Base-by-base conservation (phyloP, 2,329 filamentous ascomycete genomes). In the Parastagonospora nodorum region DNA sequence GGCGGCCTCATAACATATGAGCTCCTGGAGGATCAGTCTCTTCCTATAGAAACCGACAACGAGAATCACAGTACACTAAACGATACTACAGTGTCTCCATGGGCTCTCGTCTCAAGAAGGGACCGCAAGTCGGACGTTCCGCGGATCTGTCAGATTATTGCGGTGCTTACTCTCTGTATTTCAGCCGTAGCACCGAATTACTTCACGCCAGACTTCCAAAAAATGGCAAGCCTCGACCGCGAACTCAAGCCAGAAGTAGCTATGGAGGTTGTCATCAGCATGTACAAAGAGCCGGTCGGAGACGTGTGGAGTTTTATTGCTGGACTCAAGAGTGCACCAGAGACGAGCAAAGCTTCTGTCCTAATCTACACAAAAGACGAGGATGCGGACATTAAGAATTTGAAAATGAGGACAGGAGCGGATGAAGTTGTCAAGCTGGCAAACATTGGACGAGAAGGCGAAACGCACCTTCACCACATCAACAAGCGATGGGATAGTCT, bases 401-500 rank as follows among this genome's bases (percentile, higher is more conserved):
- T 73, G 27, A 54, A 61, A 29, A 28, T 52, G 16, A 44, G 43
- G 19, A 67, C 69, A 9, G 53, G 54, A 6, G 68, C 69, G n/a
- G 49, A 58, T 30, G 45, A 61, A 5, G 63, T 74, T 9, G 60
- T 58, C 10, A 46, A 53, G 8, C 50, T 69, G 2, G 63, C 62
- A 5, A 81, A 81, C 45, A 52, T 72, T 29, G 79, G 79, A 16
- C 71, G 78, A 31, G 75, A 79, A 57, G 71, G 74, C 14, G 76
- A 76, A 8, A 77, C 77, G 4, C 80, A 77, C 60, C 72, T 81
- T 4, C 63, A 74, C 51, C 79, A 82, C 54, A 79, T 81, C 30
- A 49, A 78, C 4, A 61, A 55, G 11, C 50, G 66, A 36, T 82
- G 75, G 74, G 73, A 79, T 32, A 58, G 58, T 16, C 71, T 81